Base-by-base conservation (phyloP, 1,284 basidiomycete species). In the Gymnopus androsaceus region DNA sequence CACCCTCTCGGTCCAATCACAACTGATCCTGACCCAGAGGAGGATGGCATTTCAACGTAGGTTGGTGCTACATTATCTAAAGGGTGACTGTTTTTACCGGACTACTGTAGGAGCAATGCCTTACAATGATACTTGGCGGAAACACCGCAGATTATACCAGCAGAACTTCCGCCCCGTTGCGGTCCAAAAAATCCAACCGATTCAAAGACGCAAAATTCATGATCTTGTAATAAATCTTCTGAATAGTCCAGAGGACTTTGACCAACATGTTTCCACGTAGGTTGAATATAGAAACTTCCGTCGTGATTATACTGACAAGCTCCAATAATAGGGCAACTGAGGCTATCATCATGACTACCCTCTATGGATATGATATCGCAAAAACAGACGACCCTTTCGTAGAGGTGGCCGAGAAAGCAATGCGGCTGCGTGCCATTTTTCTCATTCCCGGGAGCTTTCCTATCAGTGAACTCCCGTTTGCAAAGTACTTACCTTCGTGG, bases 61-160 rank as follows among this genome's bases (percentile, higher is more conserved):
- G 41, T 33, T 25, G 11, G 41, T 54, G 31, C 6, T 33, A 7
- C 14, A n/a, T 15, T 17, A 34, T 17, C 12, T 15, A 17, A n/a
- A n/a, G 4, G 38, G 9, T 17, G 11, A 27, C 14, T 14, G 25
- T 23, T 15, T 3, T 11, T 25, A 23, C 9, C 31, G 31, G 5
- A 14, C n/a, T 21, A 46, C 11, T 4, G 5, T 47, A 46, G 41
- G 52, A 14, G n/a, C 33, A n/a, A 58, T 66, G 38, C 59, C 59
- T 6, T 67, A 70, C 31, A 64, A 62, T 4, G 63, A 68, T 12
- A 34, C 54, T 7, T 71, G 70, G 70, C 61, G 69, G 7, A 46
- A 53, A 3, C 59, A 67, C 44, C 56, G 70, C 14, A 61, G 64
- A 30, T 58, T 70, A 14, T 66, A 66, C 36, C 68, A 70, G 37